Conservation (phyloP, 345 rosid genomes). For the Salix udensis region DNA sequence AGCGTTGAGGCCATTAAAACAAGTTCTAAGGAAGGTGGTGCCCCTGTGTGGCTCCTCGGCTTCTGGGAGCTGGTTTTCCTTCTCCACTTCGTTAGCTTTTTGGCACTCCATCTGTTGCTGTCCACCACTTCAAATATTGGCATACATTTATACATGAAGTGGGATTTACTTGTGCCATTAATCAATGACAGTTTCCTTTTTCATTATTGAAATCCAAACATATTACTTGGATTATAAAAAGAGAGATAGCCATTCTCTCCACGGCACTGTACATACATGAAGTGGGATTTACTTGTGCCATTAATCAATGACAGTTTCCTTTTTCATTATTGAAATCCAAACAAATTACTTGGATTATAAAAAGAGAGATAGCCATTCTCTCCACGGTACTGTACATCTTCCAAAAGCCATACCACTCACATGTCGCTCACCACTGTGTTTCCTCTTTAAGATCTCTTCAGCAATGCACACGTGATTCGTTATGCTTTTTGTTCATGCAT, state of each 20-base stretch:
- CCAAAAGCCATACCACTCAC: slow-evolving; percentile 8
- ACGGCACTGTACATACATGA: background rate
- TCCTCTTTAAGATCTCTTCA: background rate
- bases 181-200: background rate
- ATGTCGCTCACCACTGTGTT: background rate
- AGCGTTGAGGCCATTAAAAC: slow-evolving; percentile 65
- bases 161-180: background rate
- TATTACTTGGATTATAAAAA: background rate
- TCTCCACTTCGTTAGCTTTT: slow-evolving; percentile 29
- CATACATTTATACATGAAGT: background rate
- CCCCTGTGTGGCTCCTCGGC: slow-evolving; percentile 32
- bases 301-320: background rate
- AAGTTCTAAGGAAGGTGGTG: slow-evolving; percentile 55
- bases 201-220: background rate
- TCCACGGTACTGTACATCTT: background rate
- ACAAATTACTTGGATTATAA: slow-evolving; percentile 2
- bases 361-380: slow-evolving; percentile 32
- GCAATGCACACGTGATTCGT: background rate
- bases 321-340: background rate
- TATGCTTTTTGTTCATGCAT: background rate
- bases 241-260: slow-evolving; percentile 33
- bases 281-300: background rate
- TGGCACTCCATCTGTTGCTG: slow-evolving; percentile 13
- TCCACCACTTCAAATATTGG: background rate
- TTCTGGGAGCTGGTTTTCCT: slow-evolving; percentile 32